Evolutionary conservation across 2,329 filamentous ascomycete species (phyloP), one percentile per base, ranked within the genome.

Genomic region (Madurella mycetomatis): DNA sequence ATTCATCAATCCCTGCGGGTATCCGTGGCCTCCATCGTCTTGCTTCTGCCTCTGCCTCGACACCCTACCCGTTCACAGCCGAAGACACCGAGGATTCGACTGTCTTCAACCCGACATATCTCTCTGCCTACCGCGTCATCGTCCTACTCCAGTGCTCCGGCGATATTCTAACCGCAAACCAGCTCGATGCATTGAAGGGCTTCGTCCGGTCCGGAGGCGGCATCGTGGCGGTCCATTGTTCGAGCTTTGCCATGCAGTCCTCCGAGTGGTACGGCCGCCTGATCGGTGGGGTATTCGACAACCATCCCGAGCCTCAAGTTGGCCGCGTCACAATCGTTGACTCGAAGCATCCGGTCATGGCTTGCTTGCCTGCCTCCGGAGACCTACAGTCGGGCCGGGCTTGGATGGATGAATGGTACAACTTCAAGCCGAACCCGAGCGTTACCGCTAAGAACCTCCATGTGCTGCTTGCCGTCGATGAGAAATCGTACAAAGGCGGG

Each of bases 381-480:
- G 34, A 9, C 13, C 4, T 9, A 12, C 49, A 49, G 3, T 41
- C 60, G 40, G 44, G 62, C 41, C 66, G 66, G 57, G 50, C 57
- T 5, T 73, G 67, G 66, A 65, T 69, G 50, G 72, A 75, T 48
- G 72, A 76, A 60, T 75, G 72, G 71, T 75, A 75, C 62, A 73
- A 73, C 54, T 74, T 73, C 54, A 58, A 62, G 47, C n/a, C 50
- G 32, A 69, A 69, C 41, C 68, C 67, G 2, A 62, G 66, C 31
- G 41, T 47, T 11, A 62, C 18, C 1, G 39, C 17, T 1, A 30
- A 8, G 2, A 62, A 62, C 32, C 63, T 72, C 9, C 61, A 65
- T 31, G 62, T 74, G 9, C 61, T 76, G n/a, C 51, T 73, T 39
- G 60, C 64, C 0, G 69, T 70, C 25, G 69, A 72, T 44, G 70